Percentiles rank a stretch among this genome's conserved stretches.
phyloP scores from a whole-genome alignment of 2,329 filamentous ascomycete genomes.

The Ceratocystis destructans region DNA sequence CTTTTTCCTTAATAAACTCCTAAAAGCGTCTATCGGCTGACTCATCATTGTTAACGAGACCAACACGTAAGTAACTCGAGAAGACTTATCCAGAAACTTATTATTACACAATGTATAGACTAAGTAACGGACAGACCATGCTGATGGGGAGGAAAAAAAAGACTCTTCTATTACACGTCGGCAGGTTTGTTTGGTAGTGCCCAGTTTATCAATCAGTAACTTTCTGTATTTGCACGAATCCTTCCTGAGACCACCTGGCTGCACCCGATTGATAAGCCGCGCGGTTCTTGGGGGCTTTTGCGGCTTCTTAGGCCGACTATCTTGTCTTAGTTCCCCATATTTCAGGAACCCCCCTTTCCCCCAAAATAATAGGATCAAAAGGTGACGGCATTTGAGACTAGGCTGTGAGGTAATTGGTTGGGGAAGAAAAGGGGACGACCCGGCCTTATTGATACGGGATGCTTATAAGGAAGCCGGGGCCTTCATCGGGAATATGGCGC shows the following conservation, averaged over 20 bases:
- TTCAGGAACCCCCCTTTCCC: background rate
- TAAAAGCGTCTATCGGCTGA: too few relatives aligned
- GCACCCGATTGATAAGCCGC: slow-evolving; percentile 16
- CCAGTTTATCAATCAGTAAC: background rate
- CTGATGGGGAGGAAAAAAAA: too few relatives aligned
- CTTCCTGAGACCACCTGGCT: background rate
- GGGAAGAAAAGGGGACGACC: background rate
- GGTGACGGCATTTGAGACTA: background rate
- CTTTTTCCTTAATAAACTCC: too few relatives aligned
- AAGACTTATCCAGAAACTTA: too few relatives aligned
- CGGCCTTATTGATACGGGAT: background rate
- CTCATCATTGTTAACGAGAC: too few relatives aligned
- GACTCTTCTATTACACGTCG: too few relatives aligned
- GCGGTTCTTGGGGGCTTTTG: background rate
- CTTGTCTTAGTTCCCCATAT: background rate
- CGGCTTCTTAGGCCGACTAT: background rate
- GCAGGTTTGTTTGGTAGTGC: background rate
- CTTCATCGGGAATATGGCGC: too few relatives aligned
- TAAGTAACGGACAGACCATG: too few relatives aligned
- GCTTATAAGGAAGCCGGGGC: background rate
- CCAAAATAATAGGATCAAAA: background rate
- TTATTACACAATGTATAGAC: too few relatives aligned
- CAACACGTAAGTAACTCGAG: too few relatives aligned
- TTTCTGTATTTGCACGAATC: background rate
- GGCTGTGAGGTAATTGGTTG: background rate